Evolutionary conservation across 148 eudicot genomes (phyloP).

Genomic region (Rhododendron henanense): DNA sequence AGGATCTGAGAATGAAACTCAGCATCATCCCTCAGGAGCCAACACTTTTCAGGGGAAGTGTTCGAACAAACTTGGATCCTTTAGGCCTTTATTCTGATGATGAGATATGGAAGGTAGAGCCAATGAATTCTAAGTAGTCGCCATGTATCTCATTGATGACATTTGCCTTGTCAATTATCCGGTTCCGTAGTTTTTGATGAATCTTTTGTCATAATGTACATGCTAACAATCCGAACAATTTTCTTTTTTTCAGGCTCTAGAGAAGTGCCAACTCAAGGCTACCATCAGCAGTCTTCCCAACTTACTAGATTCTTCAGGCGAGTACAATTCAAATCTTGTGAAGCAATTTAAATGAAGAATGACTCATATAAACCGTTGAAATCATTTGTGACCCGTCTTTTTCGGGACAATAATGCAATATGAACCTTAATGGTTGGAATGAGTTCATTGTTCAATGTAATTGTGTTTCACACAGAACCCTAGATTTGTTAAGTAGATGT

Average conservation of each 20-base stretch:
- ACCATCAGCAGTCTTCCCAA: conserved; percentile 52
- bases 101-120: conserved; percentile 61
- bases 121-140: neutral
- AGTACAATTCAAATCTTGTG: neutral
- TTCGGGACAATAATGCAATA: neutral
- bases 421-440: neutral
- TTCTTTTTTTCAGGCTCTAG: conserved; percentile 44
- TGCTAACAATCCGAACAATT: neutral
- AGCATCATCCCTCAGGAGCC: conserved; percentile 77
- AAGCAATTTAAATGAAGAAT: neutral
- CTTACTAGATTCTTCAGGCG: conserved; percentile 62
- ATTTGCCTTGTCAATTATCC: neutral
- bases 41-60: conserved; percentile 61
- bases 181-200: neutral
- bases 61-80: conserved; percentile 63
- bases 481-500: neutral
- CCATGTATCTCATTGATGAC: neutral
- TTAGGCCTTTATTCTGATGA: conserved; percentile 52
- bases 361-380: neutral
- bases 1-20: conserved; percentile 49
- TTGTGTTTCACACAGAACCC: neutral
- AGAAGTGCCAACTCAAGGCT: conserved; percentile 69
- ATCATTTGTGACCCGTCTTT: neutral
- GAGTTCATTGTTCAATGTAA: neutral
- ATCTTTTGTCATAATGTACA: neutral